phyloP scores from a whole-genome alignment of 2,329 filamentous ascomycete species.

The Scedosporium apiospermum region DNA sequence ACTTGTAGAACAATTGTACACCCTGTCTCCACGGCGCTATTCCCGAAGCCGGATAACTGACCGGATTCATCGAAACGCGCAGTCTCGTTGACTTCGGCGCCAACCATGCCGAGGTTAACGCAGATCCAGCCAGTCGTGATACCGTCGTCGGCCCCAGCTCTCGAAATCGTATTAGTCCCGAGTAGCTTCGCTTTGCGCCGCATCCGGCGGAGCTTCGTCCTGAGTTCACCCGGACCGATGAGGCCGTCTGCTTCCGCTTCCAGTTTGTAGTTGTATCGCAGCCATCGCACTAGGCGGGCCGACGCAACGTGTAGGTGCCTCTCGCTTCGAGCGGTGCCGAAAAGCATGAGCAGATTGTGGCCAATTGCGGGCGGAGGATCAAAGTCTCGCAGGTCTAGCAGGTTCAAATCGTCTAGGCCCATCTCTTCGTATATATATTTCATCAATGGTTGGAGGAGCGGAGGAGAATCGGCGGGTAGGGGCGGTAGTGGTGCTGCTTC shows the following conservation, averaged over 20 bases:
- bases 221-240: conserved; percentile 82
- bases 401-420: conserved; percentile 69
- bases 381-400: conserved; percentile 75
- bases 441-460: conserved; percentile 62
- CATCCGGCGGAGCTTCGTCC: conserved; percentile 73
- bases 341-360: conserved; percentile 81
- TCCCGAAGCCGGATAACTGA: conserved; percentile 69
- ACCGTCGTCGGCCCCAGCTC: conserved; percentile 65
- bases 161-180: conserved; percentile 58
- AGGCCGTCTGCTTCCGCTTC: conserved; percentile 76
- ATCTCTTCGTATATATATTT: conserved; percentile 75
- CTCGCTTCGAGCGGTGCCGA: conserved; percentile 84
- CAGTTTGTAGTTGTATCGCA: conserved; percentile 63
- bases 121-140: conserved; percentile 94
- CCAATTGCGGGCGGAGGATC: conserved; percentile 84
- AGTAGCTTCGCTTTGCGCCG: conserved; percentile 73
- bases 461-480: conserved; percentile 59
- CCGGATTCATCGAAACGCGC: conserved; percentile 36
- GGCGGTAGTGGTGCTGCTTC: conserved; percentile 38
- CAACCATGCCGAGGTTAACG: conserved; percentile 71
- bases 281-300: conserved; percentile 80
- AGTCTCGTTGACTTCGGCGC: conserved; percentile 39
- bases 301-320: conserved; percentile 88
- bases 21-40: conserved; percentile 27
- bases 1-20: conserved; percentile 48